Evolutionary conservation across 257 asterid species (phyloP), one percentile per base, ranked within the genome.

Genomic region (Craterostigma plantagineum): DNA sequence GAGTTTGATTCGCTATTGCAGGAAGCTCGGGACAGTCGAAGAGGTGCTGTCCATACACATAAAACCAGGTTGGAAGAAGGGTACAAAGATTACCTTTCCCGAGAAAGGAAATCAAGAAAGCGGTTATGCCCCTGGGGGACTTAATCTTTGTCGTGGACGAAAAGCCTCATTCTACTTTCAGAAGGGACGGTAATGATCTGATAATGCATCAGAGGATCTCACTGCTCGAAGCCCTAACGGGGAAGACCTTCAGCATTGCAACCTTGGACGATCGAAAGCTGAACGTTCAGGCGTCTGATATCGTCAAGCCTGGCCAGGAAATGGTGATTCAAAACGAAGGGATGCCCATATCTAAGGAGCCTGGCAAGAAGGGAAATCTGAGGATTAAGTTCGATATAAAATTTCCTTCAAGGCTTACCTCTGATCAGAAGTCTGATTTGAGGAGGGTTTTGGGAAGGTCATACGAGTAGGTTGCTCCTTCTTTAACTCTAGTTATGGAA

Each of bases 41-140:
- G 97, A 86, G 79, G 84, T 86, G 9, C 46, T 86, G 72, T 68
- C 77, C 11, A 76, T 86, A 67, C 63, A 58, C 53, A 76, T 86
- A n/a, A 71, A 78, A 43, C 97, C 97, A 0, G 97, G 97, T 9
- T 86, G 94, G 97, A 86, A 81, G 62, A 81, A 76, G 49, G 97
- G 94, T 9, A 86, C 97, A 17, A 86, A 86, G 62, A 78, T 81
- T 47, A 81, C 97, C 13, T 86, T 86, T 42, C 90, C 84, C 0
- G 94, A 86, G 72, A 81, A 81, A 65, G 97, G 97, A 14, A 68
- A 86, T 70, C 74, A 86, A 6, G 87, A 67, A 50, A 65, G 60
- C 0, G 76, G 77, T 34, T 54, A 73, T 51, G 60, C 72, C 51
- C 94, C 97, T 0, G 97, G 94, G n/a, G 11, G 97, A 86, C 62